Percentiles rank a stretch among this genome's conserved stretches.
These are phyloP conservation scores for Coniochaeta sp. DNA, from an alignment of 2,329 filamentous ascomycete species.

Conservation along the genomic window DNA sequence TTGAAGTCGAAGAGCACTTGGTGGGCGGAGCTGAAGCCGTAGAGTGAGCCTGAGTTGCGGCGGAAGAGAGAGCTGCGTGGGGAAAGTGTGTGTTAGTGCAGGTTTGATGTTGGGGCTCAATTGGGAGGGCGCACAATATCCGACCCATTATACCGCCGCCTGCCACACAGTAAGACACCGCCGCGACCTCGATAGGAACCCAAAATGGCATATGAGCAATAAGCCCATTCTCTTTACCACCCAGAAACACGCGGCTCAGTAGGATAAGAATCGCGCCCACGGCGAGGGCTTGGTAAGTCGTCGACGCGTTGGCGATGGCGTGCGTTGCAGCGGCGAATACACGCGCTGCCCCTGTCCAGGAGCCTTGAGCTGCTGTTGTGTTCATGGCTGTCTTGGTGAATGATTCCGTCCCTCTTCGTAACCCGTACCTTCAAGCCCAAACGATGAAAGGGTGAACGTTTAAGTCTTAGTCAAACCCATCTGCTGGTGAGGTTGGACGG, in stretches of 20 bases:
- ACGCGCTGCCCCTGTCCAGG: neutral
- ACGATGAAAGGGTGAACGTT: no score
- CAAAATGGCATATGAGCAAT: neutral
- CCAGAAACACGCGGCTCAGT: neutral
- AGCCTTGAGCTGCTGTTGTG: neutral
- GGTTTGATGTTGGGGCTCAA: neutral
- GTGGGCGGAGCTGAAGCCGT: constrained; percentile 18
- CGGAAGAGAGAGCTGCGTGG: neutral
- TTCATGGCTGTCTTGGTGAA: neutral
- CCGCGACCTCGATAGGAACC: neutral
- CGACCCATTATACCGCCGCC: neutral
- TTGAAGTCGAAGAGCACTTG: constrained; percentile 17
- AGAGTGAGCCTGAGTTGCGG: neutral
- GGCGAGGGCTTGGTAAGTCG: neutral
- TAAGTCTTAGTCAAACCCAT: no score
- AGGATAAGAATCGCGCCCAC: neutral
- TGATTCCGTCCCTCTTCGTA: no score
- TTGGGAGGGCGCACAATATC: neutral
- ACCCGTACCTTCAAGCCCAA: no score
- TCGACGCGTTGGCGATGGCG: neutral
- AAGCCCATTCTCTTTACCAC: neutral
- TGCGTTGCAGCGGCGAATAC: neutral
- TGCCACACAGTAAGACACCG: neutral
- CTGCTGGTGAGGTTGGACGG: no score
- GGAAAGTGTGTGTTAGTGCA: neutral